Evolutionary conservation across 73 alveolate species (phyloP), one percentile per base, ranked within the genome.

Genomic region (Paramecium primaurelia): DNA sequence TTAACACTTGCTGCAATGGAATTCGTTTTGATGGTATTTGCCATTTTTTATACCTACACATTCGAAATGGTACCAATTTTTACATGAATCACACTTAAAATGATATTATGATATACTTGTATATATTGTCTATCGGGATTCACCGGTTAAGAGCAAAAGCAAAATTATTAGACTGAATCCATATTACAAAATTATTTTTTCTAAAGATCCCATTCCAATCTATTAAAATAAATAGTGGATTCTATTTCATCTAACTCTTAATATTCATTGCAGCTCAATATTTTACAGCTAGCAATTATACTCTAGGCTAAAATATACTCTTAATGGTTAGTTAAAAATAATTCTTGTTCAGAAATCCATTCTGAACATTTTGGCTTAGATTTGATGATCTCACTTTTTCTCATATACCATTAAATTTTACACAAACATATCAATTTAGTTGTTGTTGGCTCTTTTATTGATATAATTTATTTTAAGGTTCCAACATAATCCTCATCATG

Each of bases 91-190:
- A 75, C 88, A 75, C 60, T 75, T 32, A 34, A 11, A 8, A 11
- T 25, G 6, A 64, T 11, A 10, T 22, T 64, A 32, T 64, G 30
- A 14, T 64, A 32, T 64, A 64, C 84, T 64, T 64, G 3, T 22
- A 75, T 28, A 75, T 75, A 75, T 38, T 75, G 20, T 75, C 60
- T 42, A 38, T 75, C 88, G 47, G 88, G 88, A 42, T 75, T 75
- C 12, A 75, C 58, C 38, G 88, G 88, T 75, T 75, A 20, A 8
- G 9, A 14, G 25, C 88, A 75, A 12, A 32, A 42, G 25, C 88
- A 75, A 20, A 38, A 75, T 75, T 36, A 12, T n/a, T 75, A 36
- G 20, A 75, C 42, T 38, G 12, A 14, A 16, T 75, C 60, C 10
- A 38, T 12, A 75, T 14, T 18, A 11, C 22, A 5, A 34, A 64